phyloP scores from a whole-genome alignment of 2,329 filamentous ascomycete genomes.

The Diplodia corticola region DNA sequence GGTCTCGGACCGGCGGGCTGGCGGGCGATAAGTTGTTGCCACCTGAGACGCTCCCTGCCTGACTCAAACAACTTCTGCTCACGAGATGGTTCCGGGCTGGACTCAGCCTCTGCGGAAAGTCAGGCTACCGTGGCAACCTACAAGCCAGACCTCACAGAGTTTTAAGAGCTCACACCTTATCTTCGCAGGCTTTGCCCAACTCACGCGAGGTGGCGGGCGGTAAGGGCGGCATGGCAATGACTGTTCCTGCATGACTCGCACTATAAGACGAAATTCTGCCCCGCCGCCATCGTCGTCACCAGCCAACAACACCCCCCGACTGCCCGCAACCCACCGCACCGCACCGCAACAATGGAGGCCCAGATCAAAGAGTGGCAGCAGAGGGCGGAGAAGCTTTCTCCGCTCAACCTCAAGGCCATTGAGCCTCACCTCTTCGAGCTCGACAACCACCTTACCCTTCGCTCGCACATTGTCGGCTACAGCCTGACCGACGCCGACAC shows the following conservation, averaged over 20 bases:
- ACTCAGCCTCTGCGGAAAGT: background rate
- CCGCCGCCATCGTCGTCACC: slow-evolving; percentile 18
- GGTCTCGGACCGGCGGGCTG: no score
- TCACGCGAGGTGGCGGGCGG: slow-evolving; percentile 15
- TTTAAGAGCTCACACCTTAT: background rate
- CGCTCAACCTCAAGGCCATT: slow-evolving; percentile 77
- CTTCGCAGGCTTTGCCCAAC: background rate
- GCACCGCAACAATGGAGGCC: slow-evolving; percentile 33
- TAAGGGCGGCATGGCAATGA: background rate
- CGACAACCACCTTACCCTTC: slow-evolving; percentile 83
- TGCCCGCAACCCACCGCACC: slow-evolving; percentile 4
- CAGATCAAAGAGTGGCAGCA: slow-evolving; percentile 57
- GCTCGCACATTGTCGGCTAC: slow-evolving; percentile 84
- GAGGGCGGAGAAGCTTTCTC: slow-evolving; percentile 53
- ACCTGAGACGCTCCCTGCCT: background rate
- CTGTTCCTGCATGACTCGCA: slow-evolving; percentile 19
- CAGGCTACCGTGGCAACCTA: background rate
- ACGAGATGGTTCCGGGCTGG: background rate
- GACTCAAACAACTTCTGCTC: background rate
- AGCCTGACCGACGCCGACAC: slow-evolving; percentile 73
- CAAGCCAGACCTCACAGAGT: background rate
- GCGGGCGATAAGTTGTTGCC: background rate
- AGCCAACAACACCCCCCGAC: background rate
- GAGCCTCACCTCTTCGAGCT: slow-evolving; percentile 73
- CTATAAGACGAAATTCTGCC: slow-evolving; percentile 17